These are phyloP conservation scores for Calocybe gangraenosa DNA, from an alignment of 768 basidiomycete species.

Conservation along the genomic window DNA sequence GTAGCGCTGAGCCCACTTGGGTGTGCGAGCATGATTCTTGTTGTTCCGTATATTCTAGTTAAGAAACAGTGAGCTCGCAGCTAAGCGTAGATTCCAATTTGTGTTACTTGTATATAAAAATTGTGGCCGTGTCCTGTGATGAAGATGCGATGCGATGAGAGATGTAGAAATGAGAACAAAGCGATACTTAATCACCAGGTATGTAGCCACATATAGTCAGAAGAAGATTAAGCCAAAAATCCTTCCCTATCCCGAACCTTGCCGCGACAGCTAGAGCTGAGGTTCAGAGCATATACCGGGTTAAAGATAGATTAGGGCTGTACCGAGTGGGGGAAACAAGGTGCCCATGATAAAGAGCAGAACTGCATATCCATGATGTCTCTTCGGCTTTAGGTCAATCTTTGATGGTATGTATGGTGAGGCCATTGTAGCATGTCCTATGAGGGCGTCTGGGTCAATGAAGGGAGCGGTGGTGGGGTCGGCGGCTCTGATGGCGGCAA, in stretches of 20 bases:
- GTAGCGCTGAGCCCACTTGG: slow-evolving; percentile 90
- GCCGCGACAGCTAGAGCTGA: slow-evolving; percentile 75
- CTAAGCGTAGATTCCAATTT: slow-evolving; percentile 7
- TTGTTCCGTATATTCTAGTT: slow-evolving; percentile 90
- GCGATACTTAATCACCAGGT: slow-evolving; percentile 55
- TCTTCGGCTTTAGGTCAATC: slow-evolving; percentile 60
- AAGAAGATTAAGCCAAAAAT: slow-evolving; percentile 89
- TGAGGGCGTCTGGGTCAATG: neutral
- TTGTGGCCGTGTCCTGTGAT: slow-evolving; percentile 81
- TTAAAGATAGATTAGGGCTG: slow-evolving; percentile 16
- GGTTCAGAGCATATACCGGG: slow-evolving; percentile 5
- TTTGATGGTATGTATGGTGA: slow-evolving; percentile 40
- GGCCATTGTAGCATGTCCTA: slow-evolving; percentile 18
- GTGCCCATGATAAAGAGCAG: slow-evolving; percentile 87
- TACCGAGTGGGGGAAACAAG: slow-evolving; percentile 87
- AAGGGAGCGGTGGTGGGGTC: slow-evolving; percentile 1
- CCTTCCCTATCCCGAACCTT: slow-evolving; percentile 85
- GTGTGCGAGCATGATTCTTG: slow-evolving; percentile 88
- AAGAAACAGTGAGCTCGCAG: neutral
- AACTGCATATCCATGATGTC: slow-evolving; percentile 77
- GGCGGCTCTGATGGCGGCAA: neutral
- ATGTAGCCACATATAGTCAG: slow-evolving; percentile 91
- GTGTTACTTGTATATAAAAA: slow-evolving; percentile 79
- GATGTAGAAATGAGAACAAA: neutral
- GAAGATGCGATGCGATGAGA: slow-evolving; percentile 7